A percentile compares a stretch with the other conserved stretches of the same genome.
Conservation (phyloP, 306 rosid species). For the Coriaria nepalensis region DNA sequence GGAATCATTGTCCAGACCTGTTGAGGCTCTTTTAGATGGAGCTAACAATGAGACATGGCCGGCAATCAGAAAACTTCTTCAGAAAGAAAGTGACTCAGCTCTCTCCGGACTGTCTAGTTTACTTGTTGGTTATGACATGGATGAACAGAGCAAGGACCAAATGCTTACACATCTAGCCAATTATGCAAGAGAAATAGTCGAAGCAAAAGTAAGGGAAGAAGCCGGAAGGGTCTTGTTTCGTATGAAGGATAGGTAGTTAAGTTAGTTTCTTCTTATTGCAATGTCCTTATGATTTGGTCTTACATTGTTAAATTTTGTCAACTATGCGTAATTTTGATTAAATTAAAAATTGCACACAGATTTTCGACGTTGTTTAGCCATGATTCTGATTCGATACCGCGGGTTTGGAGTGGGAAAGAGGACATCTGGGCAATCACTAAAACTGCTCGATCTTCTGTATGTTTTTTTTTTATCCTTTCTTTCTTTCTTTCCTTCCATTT, state of each 20-base stretch:
- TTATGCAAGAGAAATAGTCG: conserved; percentile 60
- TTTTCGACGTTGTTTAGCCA: conserved; percentile 69
- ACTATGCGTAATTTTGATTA: not conserved
- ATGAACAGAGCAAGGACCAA: conserved; percentile 30
- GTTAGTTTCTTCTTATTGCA: no score
- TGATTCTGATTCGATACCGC: conserved; percentile 75
- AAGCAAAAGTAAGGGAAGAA: conserved; percentile 69
- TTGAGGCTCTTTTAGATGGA: conserved; percentile 56
- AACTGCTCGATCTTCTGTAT: conserved; percentile 64
- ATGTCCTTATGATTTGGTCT: no score
- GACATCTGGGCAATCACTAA: conserved; percentile 67
- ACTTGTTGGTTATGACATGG: conserved; percentile 64
- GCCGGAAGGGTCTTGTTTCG: conserved; percentile 59
- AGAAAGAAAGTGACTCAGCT: conserved; percentile 45
- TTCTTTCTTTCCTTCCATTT: not conserved
- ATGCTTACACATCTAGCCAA: conserved; percentile 45
- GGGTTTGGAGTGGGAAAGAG: conserved; percentile 87
- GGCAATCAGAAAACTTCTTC: conserved; percentile 57
- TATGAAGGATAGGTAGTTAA: conserved; percentile 91
- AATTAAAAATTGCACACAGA: conserved; percentile 25
- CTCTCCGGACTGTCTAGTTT: conserved; percentile 32
- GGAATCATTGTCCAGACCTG: conserved; percentile 49
- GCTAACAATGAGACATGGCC: conserved; percentile 67
- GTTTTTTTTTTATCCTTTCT: no score
- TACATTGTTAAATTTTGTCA: no score